These are phyloP conservation scores for Aspergillus funiculosus DNA, from an alignment of 495 filamentous ascomycete genomes.

Conservation along the genomic window DNA sequence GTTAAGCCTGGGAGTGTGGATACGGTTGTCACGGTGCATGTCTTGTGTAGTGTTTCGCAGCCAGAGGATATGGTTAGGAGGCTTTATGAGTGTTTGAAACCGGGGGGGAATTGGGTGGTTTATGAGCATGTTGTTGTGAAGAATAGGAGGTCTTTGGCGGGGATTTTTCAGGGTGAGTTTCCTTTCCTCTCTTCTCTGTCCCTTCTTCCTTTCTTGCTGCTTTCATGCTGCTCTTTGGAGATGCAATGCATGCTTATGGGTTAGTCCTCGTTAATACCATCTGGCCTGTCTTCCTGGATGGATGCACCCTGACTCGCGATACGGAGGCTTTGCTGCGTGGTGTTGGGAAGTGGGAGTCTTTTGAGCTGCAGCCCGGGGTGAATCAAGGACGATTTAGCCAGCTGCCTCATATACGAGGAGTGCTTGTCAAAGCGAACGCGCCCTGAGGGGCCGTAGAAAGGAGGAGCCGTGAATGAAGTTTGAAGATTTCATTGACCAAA, in stretches of 20 bases:
- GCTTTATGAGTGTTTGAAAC: conserved; percentile 1
- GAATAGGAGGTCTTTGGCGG: neutral
- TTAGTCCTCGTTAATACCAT: neutral
- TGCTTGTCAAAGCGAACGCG: conserved; percentile 5
- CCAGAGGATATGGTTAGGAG: neutral
- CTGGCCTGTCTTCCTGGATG: conserved; percentile 7
- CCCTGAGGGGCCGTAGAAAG: neutral
- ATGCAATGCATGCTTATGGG: neutral
- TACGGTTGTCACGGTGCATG: conserved; percentile 7
- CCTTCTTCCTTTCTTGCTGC: too few relatives aligned
- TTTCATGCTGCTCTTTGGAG: neutral
- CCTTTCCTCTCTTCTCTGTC: too few relatives aligned
- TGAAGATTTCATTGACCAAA: too few relatives aligned
- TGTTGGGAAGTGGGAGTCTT: conserved; percentile 1
- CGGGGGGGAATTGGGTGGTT: conserved; percentile 7
- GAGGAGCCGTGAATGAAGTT: too few relatives aligned
- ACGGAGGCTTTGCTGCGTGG: conserved; percentile 1
- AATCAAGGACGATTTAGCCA: conserved; percentile 2
- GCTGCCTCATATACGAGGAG: conserved; percentile 3
- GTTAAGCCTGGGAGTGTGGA: conserved; percentile 1
- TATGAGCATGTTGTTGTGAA: conserved; percentile 8
- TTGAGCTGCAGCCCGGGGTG: neutral
- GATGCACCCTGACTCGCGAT: conserved; percentile 4
- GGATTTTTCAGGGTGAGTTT: conserved; percentile 6
- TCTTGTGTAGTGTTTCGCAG: conserved; percentile 5